Evolutionary conservation across 805 yeast species (phyloP).

Genomic region (Ascoidea tarda): DNA sequence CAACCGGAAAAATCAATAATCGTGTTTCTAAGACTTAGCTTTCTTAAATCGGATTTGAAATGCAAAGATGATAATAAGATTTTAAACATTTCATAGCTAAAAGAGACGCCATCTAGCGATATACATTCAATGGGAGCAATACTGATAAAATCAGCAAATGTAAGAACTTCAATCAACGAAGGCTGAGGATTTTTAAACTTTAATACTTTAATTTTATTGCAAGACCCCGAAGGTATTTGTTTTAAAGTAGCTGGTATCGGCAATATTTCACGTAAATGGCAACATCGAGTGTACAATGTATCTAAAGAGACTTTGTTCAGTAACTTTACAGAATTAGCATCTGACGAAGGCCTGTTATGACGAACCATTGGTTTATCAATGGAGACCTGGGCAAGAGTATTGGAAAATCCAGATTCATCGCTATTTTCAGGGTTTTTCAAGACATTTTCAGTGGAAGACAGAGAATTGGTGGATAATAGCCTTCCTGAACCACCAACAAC

Average conservation of each 20-base stretch:
- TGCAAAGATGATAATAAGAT: conserved; percentile 17
- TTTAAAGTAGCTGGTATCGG: conserved; percentile 85
- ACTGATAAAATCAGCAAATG: conserved; percentile 79
- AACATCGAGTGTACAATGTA: conserved; percentile 77
- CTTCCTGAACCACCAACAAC: conserved; percentile 64
- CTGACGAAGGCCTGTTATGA: conserved; percentile 17
- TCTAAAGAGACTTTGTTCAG: conserved; percentile 28
- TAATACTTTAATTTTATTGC: conserved; percentile 57
- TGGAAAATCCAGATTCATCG: conserved; percentile 22
- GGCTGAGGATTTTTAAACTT: conserved; percentile 82
- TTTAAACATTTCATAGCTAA: conserved; percentile 65
- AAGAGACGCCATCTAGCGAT: conserved; percentile 63
- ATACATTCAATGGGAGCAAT: conserved; percentile 72
- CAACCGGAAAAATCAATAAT: conserved; percentile 67
- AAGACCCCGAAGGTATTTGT: conserved; percentile 65
- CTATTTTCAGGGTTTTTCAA: conserved; percentile 10
- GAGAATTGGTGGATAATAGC: conserved; percentile 7
- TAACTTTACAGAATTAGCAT: neutral
- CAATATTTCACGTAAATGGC: conserved; percentile 80
- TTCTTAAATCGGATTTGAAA: conserved; percentile 44
- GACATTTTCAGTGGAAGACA: conserved; percentile 3
- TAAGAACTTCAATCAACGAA: conserved; percentile 72
- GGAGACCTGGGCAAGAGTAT: conserved; percentile 20
- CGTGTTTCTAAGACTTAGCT: conserved; percentile 68
- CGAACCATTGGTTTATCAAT: conserved; percentile 31